Evolutionary conservation across 805 yeast species (phyloP).

Genomic region (Pichia heedii): DNA sequence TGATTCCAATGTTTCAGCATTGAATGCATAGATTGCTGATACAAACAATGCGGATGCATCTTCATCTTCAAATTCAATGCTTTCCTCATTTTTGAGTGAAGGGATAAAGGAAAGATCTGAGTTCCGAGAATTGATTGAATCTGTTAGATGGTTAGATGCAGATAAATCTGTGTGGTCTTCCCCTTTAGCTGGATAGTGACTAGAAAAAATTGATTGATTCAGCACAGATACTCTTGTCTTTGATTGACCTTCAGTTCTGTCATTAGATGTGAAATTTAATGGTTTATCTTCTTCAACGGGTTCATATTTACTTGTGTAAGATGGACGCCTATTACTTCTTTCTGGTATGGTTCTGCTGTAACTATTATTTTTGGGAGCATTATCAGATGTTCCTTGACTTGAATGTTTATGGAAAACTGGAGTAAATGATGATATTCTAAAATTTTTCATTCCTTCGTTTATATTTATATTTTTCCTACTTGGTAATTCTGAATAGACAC

Average conservation of each 20-base stretch:
- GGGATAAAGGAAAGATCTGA: not conserved
- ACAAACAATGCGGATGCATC: constrained; percentile 31
- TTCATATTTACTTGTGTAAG: not conserved
- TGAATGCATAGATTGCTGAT: constrained; percentile 27
- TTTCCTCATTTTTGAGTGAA: not conserved
- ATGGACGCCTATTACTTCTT: not conserved
- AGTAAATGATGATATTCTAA: constrained; percentile 5
- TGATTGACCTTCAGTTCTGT: not conserved
- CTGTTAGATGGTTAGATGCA: not conserved
- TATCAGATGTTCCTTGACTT: not conserved
- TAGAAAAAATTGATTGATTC: constrained; percentile 20
- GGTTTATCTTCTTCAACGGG: constrained; percentile 5
- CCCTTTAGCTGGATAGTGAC: constrained; percentile 1
- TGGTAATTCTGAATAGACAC: constrained; percentile 4
- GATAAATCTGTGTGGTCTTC: not conserved
- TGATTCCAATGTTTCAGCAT: constrained; percentile 43
- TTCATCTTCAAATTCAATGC: constrained; percentile 12
- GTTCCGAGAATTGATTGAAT: not conserved
- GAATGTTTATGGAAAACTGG: constrained; percentile 2
- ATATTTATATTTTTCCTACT: not conserved
- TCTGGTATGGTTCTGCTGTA: not conserved
- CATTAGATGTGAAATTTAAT: not conserved
- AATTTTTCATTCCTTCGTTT: constrained; percentile 4
- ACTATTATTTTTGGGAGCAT: not conserved
- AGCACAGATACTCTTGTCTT: constrained; percentile 20